Conservation (phyloP, 2,329 filamentous ascomycete species). For the Colletotrichum agaves region DNA sequence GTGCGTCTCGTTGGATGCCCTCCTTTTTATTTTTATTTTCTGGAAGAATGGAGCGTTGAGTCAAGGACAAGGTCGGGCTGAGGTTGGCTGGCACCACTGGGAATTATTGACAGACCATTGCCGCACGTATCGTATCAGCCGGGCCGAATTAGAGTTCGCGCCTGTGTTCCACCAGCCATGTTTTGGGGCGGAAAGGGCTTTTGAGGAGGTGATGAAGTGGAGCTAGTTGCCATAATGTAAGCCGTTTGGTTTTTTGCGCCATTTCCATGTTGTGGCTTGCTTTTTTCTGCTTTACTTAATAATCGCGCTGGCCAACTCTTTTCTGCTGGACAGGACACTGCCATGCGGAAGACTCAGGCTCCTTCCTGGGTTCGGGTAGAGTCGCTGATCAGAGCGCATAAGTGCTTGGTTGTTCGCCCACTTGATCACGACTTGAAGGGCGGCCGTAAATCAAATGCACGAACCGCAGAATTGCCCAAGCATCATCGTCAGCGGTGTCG, state of each 20-base stretch:
- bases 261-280: background rate
- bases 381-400: no score
- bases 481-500: background rate
- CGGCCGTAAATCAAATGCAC: no score
- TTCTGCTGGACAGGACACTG: no score
- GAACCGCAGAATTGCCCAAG: no score
- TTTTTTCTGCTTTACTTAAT: no score
- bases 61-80: background rate
- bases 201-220: background rate
- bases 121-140: background rate
- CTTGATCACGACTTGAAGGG: no score
- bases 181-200: slow-evolving; percentile 4
- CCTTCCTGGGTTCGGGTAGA: no score
- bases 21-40: background rate
- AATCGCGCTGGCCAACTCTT: no score
- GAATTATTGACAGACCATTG: background rate
- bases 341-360: no score
- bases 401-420: no score
- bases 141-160: slow-evolving; percentile 10
- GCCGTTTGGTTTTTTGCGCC: background rate
- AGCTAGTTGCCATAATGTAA: background rate
- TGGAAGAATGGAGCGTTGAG: slow-evolving; percentile 7
- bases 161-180: slow-evolving; percentile 19
- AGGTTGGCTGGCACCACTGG: background rate
- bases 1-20: background rate